phyloP scores from a whole-genome alignment of 306 rosid species.

The Sophora flavescens region DNA sequence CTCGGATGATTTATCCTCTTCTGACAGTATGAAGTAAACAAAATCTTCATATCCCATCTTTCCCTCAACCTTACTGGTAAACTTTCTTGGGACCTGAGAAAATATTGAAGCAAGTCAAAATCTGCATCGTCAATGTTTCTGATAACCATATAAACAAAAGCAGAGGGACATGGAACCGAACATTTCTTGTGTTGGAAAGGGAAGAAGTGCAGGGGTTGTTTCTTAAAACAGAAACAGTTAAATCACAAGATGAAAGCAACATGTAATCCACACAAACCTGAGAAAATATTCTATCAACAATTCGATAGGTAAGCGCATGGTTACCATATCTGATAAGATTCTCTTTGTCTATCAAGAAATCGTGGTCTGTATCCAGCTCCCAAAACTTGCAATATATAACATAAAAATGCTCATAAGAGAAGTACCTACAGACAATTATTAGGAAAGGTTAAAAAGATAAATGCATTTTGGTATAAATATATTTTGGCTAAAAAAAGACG shows the following conservation, averaged over 20 bases:
- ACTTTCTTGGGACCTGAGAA: conserved; percentile 90
- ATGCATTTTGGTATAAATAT: conserved; percentile 17
- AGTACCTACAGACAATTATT: conserved; percentile 69
- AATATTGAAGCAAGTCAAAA: conserved; percentile 44
- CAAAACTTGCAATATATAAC: conserved; percentile 99
- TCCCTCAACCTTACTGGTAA: conserved; percentile 94
- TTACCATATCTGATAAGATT: conserved; percentile 99
- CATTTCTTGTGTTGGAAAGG: conserved; percentile 18
- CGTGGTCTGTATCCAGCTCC: conserved; percentile 99
- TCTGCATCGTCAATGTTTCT: conserved; percentile 37
- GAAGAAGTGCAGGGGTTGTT: conserved; percentile 5
- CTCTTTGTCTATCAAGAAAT: conserved; percentile 98
- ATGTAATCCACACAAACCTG: conserved; percentile 75
- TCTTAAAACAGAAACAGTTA: conserved; percentile 31
- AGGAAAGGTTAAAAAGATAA: conserved; percentile 12
- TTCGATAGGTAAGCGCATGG: conserved; percentile 98
- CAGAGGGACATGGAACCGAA: conserved; percentile 19
- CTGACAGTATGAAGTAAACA: conserved; percentile 93
- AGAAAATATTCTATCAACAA: conserved; percentile 98
- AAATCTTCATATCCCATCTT: conserved; percentile 99
- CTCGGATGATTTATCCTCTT: conserved; percentile 96
- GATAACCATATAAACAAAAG: conserved; percentile 25
- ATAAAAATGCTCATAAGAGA: conserved; percentile 98
- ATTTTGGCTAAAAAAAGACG: not conserved
- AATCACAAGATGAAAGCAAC: conserved; percentile 37